Evolutionary conservation across 257 asterid species (phyloP), one percentile per base, ranked within the genome.

Genomic region (Lithospermum erythrorhizon): DNA sequence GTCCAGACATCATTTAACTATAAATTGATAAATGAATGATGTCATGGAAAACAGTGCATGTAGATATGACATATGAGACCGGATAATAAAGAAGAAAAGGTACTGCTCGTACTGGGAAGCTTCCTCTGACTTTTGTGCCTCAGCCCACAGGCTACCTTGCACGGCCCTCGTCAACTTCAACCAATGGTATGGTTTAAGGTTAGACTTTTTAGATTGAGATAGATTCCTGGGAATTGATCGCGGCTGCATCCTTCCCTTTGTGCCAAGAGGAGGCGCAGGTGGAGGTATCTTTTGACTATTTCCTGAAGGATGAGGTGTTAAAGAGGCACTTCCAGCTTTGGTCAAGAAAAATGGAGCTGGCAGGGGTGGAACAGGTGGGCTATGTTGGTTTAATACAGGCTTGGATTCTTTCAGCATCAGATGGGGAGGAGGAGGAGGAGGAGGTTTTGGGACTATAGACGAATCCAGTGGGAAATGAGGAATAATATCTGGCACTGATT

Each of bases 101-200:
- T 58, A 58, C 45, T 29, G 60, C 25, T 23, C 83, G 66, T 82
- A 89, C 97, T 74, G 78, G 61, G 87, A 78, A 69, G 87, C 83
- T 77, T 86, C 90, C 64, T 84, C 89, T 9, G 85, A 83, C 68
- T 81, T 86, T 62, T 82, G 89, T 61, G 88, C 72, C 58, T 86
- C 95, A 32, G 94, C 95, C 97, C 97, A 89, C 53, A 89, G 64
- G 77, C 94, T 89, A 59, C 95, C 97, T 61, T 86, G 94, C 72
- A 76, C 69, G 48, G 84, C 91, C 72, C 89, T 76, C 21, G 89
- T 83, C 58, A 86, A 62, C 85, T 89, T 89, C 81, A 84, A 69
- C 97, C 97, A 89, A 72, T 89, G 94, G 68, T 83, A 86, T 24
- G 95, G 94, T 70, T 84, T 89, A 67, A 89, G 82, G 37, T 87